Percentiles rank a stretch among this genome's conserved stretches.
phyloP scores from a whole-genome alignment of 2,329 filamentous ascomycete species.

The Phialophora chinensis region DNA sequence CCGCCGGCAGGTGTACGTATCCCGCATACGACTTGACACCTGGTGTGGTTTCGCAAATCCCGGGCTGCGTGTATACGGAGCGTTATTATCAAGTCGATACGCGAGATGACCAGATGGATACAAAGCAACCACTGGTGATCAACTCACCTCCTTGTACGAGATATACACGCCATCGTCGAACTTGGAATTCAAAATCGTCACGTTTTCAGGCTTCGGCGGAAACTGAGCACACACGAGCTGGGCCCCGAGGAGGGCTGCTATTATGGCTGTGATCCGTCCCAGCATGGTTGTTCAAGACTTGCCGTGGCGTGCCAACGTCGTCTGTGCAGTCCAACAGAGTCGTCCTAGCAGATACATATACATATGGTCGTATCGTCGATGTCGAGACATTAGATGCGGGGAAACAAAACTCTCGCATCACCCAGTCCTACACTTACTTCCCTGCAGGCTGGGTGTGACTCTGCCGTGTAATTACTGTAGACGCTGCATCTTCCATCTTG shows the following conservation, averaged over 20 bases:
- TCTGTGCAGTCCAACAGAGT: neutral
- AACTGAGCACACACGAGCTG: conserved; percentile 40
- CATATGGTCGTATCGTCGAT: neutral
- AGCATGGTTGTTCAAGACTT: neutral
- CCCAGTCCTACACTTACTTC: neutral
- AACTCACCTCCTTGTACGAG: conserved; percentile 53
- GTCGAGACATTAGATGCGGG: neutral
- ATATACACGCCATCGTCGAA: conserved; percentile 52
- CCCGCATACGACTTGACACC: conserved; percentile 64
- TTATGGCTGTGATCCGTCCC: neutral
- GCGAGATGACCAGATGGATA: neutral
- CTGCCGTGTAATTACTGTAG: neutral
- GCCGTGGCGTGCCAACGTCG: neutral
- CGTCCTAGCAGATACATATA: neutral
- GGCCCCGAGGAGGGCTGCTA: neutral
- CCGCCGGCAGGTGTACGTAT: conserved; percentile 63
- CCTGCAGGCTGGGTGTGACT: neutral
- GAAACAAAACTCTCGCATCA: neutral
- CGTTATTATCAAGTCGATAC: neutral
- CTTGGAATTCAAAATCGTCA: conserved; percentile 52
- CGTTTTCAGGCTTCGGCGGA: conserved; percentile 50
- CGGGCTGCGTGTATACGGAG: conserved; percentile 43
- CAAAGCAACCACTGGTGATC: neutral
- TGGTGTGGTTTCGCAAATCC: conserved; percentile 63
- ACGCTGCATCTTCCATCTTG: neutral